phyloP scores from a whole-genome alignment of 306 rosid genomes.

The Dalbergia cochinchinensis region DNA sequence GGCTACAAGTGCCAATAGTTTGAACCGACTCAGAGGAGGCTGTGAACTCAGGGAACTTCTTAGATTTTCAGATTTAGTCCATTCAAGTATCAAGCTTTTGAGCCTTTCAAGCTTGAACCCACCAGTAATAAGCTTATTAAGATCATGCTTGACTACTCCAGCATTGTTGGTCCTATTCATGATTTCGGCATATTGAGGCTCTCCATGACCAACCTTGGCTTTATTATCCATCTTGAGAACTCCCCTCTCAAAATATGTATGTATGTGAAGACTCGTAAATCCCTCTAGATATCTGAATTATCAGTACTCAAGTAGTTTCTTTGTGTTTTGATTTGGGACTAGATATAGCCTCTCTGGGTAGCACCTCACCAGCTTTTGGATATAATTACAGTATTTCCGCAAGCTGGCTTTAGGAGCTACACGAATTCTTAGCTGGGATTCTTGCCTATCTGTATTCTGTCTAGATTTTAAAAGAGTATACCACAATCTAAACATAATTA shows the following conservation, averaged over 20 bases:
- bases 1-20: conserved; percentile 24
- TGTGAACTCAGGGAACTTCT: conserved; percentile 11
- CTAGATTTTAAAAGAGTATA: background rate
- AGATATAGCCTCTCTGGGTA: background rate
- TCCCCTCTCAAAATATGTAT: background rate
- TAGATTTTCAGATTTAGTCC: conserved; percentile 41
- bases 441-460: background rate
- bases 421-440: conserved; percentile 1
- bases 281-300: background rate
- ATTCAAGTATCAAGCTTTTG: conserved; percentile 50
- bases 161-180: background rate
- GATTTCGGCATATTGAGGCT: conserved; percentile 31
- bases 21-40: conserved; percentile 46
- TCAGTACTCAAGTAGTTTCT: background rate
- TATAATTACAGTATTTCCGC: background rate
- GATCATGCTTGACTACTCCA: conserved; percentile 19
- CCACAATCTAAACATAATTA: background rate
- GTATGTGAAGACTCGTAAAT: background rate
- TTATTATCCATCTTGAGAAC: conserved; percentile 25
- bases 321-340: background rate
- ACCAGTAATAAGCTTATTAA: background rate
- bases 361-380: conserved; percentile 30
- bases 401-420: conserved; percentile 35
- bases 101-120: conserved; percentile 42
- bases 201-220: conserved; percentile 20